Evolutionary conservation across 1,284 basidiomycete genomes (phyloP).

Genomic region (Apiotrichum akiyoshidainum): DNA sequence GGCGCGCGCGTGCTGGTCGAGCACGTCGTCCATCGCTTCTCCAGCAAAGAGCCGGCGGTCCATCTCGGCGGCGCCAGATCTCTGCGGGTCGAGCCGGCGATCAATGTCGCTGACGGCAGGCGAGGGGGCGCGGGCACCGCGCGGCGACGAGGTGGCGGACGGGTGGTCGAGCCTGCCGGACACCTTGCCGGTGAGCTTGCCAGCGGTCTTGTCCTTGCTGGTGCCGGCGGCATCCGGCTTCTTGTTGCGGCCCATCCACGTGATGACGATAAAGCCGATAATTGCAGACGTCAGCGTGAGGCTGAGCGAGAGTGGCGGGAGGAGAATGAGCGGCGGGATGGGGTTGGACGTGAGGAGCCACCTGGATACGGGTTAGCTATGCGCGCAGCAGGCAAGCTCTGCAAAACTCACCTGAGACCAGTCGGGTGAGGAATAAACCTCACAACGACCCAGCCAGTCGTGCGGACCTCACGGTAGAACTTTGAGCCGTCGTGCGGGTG

Average conservation of each 20-base stretch:
- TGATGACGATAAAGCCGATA: slow-evolving; percentile 41
- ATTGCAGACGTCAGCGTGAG: slow-evolving; percentile 43
- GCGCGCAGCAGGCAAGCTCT: too few species aligned
- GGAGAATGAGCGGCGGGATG: slow-evolving; percentile 42
- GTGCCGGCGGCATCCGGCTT: background rate
- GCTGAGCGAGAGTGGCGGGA: slow-evolving; percentile 42
- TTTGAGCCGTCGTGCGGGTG: background rate
- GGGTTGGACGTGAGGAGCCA: slow-evolving; percentile 45
- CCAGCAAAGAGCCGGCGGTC: background rate
- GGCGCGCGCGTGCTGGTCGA: background rate
- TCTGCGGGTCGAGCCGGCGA: background rate
- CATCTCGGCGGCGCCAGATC: background rate
- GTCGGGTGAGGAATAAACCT: slow-evolving; percentile 47
- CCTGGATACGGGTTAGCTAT: background rate
- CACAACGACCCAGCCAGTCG: slow-evolving; percentile 50
- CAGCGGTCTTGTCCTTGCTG: background rate
- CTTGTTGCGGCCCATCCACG: slow-evolving; percentile 17
- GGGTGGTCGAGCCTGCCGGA: background rate
- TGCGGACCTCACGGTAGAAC: slow-evolving; percentile 41
- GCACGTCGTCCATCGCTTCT: background rate
- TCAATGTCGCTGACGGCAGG: background rate
- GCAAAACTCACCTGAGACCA: slow-evolving; percentile 33
- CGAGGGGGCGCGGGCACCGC: too few species aligned
- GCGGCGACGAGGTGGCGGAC: too few species aligned
- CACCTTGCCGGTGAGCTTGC: background rate